A percentile compares a stretch with the other conserved stretches of the same genome.
These are phyloP conservation scores for Pholiota microspora DNA, from an alignment of 768 basidiomycete species.

Conservation along the genomic window DNA sequence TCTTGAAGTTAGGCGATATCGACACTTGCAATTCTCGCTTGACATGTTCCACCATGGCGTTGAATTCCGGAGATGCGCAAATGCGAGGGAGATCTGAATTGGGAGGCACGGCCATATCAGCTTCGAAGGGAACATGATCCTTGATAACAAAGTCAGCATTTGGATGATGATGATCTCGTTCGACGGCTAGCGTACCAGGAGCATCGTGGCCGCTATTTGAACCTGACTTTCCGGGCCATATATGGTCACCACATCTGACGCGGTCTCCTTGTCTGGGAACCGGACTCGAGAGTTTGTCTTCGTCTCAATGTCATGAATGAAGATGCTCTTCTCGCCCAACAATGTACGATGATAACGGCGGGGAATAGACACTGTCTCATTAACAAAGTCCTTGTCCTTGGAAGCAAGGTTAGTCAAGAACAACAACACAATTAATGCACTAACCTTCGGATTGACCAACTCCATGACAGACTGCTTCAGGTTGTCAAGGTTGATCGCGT, in stretches of 20 bases:
- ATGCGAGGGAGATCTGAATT: constrained; percentile 76
- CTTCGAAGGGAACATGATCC: constrained; percentile 97
- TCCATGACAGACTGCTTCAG: constrained; percentile 97
- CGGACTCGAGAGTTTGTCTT: constrained; percentile 94
- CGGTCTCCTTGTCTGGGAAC: constrained; percentile 91
- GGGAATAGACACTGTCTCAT: constrained; percentile 91
- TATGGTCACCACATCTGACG: constrained; percentile 94
- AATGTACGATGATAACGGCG: constrained; percentile 93
- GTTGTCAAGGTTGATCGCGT: constrained; percentile 91
- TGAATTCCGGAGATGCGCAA: constrained; percentile 78
- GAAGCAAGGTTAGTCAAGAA: constrained; percentile 1
- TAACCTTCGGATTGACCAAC: constrained; percentile 91
- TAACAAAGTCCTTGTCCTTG: constrained; percentile 97
- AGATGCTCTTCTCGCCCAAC: constrained; percentile 94
- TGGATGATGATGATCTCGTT: background rate
- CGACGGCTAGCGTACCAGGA: constrained; percentile 59
- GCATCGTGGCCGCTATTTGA: constrained; percentile 94
- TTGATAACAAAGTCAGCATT: constrained; percentile 26
- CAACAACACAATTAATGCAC: constrained; percentile 15
- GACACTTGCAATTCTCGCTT: constrained; percentile 94
- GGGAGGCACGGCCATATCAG: constrained; percentile 89
- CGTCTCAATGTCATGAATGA: constrained; percentile 94
- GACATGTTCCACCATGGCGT: constrained; percentile 81
- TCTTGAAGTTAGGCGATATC: constrained; percentile 78
- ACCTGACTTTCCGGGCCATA: constrained; percentile 97